Conservation (phyloP, 345 rosid genomes). For the Sisymbrium irio region DNA sequence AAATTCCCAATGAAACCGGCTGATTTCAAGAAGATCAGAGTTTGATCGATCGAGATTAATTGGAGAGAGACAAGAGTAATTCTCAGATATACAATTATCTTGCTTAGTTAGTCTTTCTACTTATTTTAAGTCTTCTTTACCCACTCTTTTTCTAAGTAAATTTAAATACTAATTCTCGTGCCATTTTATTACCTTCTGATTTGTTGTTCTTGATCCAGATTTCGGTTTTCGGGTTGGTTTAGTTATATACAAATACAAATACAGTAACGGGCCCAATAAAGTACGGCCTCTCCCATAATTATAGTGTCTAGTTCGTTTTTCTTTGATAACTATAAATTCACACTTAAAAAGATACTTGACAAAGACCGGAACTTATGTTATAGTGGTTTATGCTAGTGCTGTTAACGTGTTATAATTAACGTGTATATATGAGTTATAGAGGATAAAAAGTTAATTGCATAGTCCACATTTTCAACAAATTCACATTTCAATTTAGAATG, state of each 20-base stretch:
- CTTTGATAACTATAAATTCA: not conserved
- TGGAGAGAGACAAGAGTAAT: constrained; percentile 72
- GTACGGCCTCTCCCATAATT: too few species aligned
- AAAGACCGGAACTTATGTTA: too few species aligned
- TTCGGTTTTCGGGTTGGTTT: too few species aligned
- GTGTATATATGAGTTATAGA: not conserved
- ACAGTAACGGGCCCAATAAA: too few species aligned
- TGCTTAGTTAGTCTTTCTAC: constrained; percentile 33
- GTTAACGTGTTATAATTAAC: not conserved
- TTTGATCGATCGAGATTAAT: constrained; percentile 65
- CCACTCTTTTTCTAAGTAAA: not conserved
- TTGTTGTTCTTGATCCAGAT: too few species aligned
- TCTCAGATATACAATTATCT: constrained; percentile 57
- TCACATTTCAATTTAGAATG: not conserved
- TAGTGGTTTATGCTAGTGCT: not conserved
- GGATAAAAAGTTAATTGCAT: not conserved
- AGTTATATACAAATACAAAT: too few species aligned
- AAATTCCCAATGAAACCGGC: constrained; percentile 42
- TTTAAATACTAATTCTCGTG: not conserved
- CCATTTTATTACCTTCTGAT: too few species aligned
- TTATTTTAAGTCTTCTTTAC: not conserved
- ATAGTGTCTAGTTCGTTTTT: not conserved
- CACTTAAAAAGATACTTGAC: not conserved
- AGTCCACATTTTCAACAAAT: not conserved
- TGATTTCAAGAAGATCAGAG: constrained; percentile 86